Conservation (phyloP, 768 basidiomycete species). For the Psilocybe subaeruginosa region DNA sequence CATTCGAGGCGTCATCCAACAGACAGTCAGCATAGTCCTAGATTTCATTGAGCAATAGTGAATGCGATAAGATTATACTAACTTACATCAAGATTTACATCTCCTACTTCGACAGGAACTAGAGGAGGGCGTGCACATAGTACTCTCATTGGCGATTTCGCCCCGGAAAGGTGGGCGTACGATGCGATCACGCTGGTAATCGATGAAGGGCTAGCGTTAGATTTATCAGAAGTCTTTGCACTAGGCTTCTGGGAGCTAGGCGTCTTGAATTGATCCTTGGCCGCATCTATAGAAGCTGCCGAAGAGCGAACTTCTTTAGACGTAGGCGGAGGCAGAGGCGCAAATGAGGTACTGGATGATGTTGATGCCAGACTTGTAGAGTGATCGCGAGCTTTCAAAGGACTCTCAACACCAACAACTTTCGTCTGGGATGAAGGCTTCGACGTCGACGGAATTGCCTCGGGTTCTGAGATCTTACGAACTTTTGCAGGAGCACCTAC, state of each 20-base stretch:
- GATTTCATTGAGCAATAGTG: background rate
- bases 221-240: background rate
- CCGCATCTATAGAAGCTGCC: background rate
- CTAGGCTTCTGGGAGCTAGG: background rate
- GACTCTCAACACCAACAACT: background rate
- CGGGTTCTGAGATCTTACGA: constrained; percentile 1
- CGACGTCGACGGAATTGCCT: background rate
- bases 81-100: constrained; percentile 25
- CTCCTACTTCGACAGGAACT: constrained; percentile 17
- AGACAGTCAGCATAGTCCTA: constrained; percentile 42
- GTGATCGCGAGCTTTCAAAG: background rate
- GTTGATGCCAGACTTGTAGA: background rate
- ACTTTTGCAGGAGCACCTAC: constrained; percentile 2
- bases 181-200: background rate
- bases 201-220: background rate
- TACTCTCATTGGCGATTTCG: constrained; percentile 19
- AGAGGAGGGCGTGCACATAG: constrained; percentile 24
- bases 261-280: background rate
- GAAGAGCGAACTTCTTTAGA: background rate
- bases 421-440: background rate
- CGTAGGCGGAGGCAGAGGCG: background rate
- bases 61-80: background rate
- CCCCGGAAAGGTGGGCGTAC: constrained; percentile 8
- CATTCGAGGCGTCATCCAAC: constrained; percentile 31
- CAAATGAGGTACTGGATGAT: background rate